Conservation (phyloP, 1,284 basidiomycete species). For the Pseudozyma tsukubaensis region DNA sequence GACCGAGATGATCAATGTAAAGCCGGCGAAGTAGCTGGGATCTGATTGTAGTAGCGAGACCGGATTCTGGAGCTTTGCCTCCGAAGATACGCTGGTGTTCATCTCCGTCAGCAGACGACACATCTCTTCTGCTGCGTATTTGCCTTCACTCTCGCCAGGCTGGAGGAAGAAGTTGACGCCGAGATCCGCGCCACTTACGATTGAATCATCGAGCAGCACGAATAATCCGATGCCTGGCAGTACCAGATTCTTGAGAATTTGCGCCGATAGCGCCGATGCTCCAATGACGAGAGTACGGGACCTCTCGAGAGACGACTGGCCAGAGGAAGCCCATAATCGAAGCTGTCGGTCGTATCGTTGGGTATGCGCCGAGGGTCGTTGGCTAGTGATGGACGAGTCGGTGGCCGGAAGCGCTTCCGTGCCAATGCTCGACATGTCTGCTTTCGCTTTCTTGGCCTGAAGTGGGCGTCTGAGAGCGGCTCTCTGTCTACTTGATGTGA, state of each 20-base stretch:
- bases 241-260: conserved; percentile 92
- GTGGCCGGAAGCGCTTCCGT: conserved; percentile 30
- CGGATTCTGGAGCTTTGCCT: conserved; percentile 73
- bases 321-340: conserved; percentile 93
- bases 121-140: conserved; percentile 81
- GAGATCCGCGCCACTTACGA: conserved; percentile 79
- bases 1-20: conserved; percentile 85
- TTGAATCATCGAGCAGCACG: conserved; percentile 80
- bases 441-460: background rate
- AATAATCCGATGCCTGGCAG: conserved; percentile 93
- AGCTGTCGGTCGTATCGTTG: conserved; percentile 68
- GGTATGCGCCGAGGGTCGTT: conserved; percentile 59
- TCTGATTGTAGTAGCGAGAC: conserved; percentile 73
- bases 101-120: conserved; percentile 84
- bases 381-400: conserved; percentile 32
- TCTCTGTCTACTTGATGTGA: background rate
- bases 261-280: conserved; percentile 82
- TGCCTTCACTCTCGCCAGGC: conserved; percentile 77
- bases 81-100: conserved; percentile 85
- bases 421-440: conserved; percentile 41
- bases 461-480: background rate
- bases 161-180: conserved; percentile 97
- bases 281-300: conserved; percentile 84
- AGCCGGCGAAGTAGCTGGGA: conserved; percentile 73
- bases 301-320: conserved; percentile 89